Percentiles rank a stretch among this genome's conserved stretches.
phyloP scores from a whole-genome alignment of 768 basidiomycete species.

The Leccinum longicurvipes region DNA sequence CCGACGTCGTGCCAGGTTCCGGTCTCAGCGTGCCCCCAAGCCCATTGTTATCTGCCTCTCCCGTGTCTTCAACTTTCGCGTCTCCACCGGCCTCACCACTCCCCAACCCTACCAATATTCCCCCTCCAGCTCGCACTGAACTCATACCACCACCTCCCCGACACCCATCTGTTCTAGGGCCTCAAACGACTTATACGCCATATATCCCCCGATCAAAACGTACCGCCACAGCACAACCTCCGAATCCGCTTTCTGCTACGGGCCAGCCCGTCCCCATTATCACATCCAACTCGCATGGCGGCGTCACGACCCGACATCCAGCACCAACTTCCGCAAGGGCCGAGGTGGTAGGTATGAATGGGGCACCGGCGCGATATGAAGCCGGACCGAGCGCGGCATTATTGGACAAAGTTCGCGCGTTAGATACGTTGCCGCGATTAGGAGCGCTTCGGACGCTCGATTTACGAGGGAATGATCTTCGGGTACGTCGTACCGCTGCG shows the following conservation, averaged over 20 bases:
- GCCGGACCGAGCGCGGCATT: no score
- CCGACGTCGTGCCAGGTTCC: no score
- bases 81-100: constrained; percentile 34
- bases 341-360: constrained; percentile 3
- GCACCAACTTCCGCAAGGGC: constrained; percentile 1
- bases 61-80: constrained; percentile 18
- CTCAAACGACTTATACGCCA: constrained; percentile 78
- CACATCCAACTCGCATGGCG: constrained; percentile 57
- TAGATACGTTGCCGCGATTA: constrained; percentile 81
- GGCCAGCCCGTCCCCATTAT: constrained; percentile 64
- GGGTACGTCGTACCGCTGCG: constrained; percentile 49
- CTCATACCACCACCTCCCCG: constrained; percentile 47
- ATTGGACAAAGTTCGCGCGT: constrained; percentile 83
- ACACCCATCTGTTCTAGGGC: constrained; percentile 44
- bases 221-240: constrained; percentile 23
- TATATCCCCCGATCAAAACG: constrained; percentile 71
- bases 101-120: no score
- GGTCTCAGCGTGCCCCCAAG: neutral
- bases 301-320: constrained; percentile 47
- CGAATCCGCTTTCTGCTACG: constrained; percentile 38
- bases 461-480: constrained; percentile 87
- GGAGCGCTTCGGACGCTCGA: constrained; percentile 88
- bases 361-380: constrained; percentile 35
- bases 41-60: no score
- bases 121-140: constrained; percentile 31